Evolutionary conservation across 352 stramenopile species (phyloP).

Genomic region (Blastocystis sp.): DNA sequence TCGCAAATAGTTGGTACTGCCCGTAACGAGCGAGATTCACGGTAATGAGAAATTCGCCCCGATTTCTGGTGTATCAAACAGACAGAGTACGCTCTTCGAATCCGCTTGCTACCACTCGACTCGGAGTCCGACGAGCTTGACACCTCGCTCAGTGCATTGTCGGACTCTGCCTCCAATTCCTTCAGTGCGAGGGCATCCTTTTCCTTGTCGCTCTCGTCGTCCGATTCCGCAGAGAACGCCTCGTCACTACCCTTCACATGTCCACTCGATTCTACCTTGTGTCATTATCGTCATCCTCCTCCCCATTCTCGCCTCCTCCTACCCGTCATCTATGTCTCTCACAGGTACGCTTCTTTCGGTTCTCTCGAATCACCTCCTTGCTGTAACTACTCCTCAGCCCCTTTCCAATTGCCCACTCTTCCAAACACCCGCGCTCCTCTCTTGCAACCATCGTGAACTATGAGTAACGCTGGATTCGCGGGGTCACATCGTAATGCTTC

Average conservation of each 20-base stretch:
- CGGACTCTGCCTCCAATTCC: slow-evolving; percentile 49
- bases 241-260: slow-evolving; percentile 20
- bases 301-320: slow-evolving; percentile 18
- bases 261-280: slow-evolving; percentile 18
- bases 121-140: neutral
- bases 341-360: slow-evolving; percentile 9
- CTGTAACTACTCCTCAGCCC: slow-evolving; percentile 27
- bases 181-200: slow-evolving; percentile 29
- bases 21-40: neutral
- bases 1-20: neutral
- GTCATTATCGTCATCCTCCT: slow-evolving; percentile 19
- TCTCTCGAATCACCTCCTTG: slow-evolving; percentile 55
- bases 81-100: neutral
- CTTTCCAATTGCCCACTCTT: neutral
- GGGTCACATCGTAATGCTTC: slow-evolving; percentile 18
- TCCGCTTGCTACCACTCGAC: neutral
- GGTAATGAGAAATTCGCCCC: neutral
- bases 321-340: neutral
- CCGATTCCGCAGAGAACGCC: slow-evolving; percentile 29
- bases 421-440: slow-evolving; percentile 46
- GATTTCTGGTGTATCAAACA: slow-evolving; percentile 39
- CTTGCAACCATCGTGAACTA: slow-evolving; percentile 60
- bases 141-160: slow-evolving; percentile 10
- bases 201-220: slow-evolving; percentile 41
- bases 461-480: neutral